Percentiles rank a stretch among this genome's conserved stretches.
Conservation (phyloP, 2,329 filamentous ascomycete species). For the Aspergillus sp. region DNA sequence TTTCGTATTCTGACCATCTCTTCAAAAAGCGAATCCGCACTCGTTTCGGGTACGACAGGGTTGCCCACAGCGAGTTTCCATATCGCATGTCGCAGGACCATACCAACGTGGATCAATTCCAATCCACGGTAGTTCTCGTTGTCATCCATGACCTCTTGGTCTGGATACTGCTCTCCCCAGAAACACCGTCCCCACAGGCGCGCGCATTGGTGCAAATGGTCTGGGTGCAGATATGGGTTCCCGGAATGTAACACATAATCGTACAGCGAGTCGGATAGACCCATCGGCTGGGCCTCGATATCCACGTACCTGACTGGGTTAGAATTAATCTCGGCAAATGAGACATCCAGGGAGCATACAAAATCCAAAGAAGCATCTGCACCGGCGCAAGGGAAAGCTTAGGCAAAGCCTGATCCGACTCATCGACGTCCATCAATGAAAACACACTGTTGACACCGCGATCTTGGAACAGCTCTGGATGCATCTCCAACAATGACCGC, state of each 20-base stretch:
- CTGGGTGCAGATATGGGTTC: slow-evolving; percentile 25
- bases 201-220: slow-evolving; percentile 26
- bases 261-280: slow-evolving; percentile 23
- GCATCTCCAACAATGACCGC: slow-evolving; percentile 28
- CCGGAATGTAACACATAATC: slow-evolving; percentile 25
- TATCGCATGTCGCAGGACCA: slow-evolving; percentile 22
- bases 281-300: slow-evolving; percentile 20
- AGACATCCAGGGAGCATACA: slow-evolving; percentile 15
- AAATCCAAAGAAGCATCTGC: slow-evolving; percentile 28
- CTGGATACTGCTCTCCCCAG: slow-evolving; percentile 30
- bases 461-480: slow-evolving; percentile 23
- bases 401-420: slow-evolving; percentile 6
- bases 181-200: slow-evolving; percentile 30
- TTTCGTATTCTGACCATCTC: slow-evolving; percentile 21
- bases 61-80: slow-evolving; percentile 22
- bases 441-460: slow-evolving; percentile 24
- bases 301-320: slow-evolving; percentile 17
- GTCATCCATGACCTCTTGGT: slow-evolving; percentile 30
- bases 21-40: slow-evolving; percentile 13
- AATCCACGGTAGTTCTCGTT: slow-evolving; percentile 31
- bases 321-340: not conserved
- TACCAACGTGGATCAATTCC: slow-evolving; percentile 24
- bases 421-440: slow-evolving; percentile 12
- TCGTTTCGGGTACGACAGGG: slow-evolving; percentile 7
- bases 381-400: slow-evolving; percentile 29